Evolutionary conservation across 228 moss, liverwort and hornwort species (phyloP), one percentile per base, ranked within the genome.

Genomic region (Sphagnum magellanicum): DNA sequence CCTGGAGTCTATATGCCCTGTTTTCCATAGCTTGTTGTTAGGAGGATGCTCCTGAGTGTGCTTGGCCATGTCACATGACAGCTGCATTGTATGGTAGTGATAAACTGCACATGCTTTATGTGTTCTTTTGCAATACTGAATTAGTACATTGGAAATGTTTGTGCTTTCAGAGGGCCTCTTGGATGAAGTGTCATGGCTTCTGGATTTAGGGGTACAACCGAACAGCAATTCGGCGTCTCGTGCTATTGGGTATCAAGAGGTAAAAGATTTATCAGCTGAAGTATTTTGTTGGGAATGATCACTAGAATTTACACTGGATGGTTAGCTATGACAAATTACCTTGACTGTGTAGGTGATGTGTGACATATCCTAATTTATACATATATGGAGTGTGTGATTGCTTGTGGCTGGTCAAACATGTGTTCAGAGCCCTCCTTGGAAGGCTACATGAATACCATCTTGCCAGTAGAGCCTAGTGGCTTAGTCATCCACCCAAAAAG

Each of bases 201-300:
- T 86, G 50, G 86, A 86, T 49, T 55, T 79, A 16, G 79, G 79
- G 68, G 63, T 86, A 50, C 49, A 60, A 5, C 86, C 86, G 1
- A 82, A 79, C 63, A 69, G 82, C 5, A 79, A 70, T n/a, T 69
- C 86, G 15, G 65, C 86, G 3, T 82, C 86, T 63, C 77, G 82
- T 52, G 86, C 86, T 6, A 82, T 86, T 69, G 86, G 86, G 17
- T 86, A 86, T 51, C 74, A 82, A 5, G 81, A 84, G 52, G 80
- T 75, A 73, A 59, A 10, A n/a, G 58, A 10, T 10, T 59, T 59
- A n/a, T n/a, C n/a, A 2, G 58, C 58, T 59, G 58, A 10, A 59
- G 58, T 32, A 32, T 32, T 32, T 32, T 32, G 32, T 32, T 32
- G 32, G 32, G 32, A 32, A 32, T 32, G 32, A 32, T 32, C 32